A percentile compares a stretch with the other conserved stretches of the same genome.
These are phyloP conservation scores for Croton laevigatus DNA, from an alignment of 441 rosid genomes.

Conservation along the genomic window DNA sequence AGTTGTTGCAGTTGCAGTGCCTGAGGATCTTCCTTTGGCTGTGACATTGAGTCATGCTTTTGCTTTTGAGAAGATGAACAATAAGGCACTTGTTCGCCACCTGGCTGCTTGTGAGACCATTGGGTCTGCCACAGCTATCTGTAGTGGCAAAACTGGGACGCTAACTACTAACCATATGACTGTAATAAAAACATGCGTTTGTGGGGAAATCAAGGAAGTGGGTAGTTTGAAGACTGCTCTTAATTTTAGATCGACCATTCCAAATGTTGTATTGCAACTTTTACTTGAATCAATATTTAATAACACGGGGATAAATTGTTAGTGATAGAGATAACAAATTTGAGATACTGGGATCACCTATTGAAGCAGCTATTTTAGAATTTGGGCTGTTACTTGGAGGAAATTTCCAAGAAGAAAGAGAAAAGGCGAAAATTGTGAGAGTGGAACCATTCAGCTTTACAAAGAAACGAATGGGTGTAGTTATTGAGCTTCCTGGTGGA, in stretches of 20 bases:
- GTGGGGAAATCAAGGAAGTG: conserved; percentile 45
- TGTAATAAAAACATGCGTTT: conserved; percentile 39
- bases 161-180: conserved; percentile 41
- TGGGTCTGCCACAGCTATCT: conserved; percentile 50
- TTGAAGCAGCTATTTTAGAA: conserved; percentile 64
- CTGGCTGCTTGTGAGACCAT: conserved; percentile 53
- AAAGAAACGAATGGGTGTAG: too few species aligned
- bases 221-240: not conserved
- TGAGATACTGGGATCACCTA: conserved; percentile 71
- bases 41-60: conserved; percentile 49
- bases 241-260: conserved; percentile 38
- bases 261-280: conserved; percentile 48
- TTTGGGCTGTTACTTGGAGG: conserved; percentile 79
- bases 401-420: conserved; percentile 37
- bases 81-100: conserved; percentile 40
- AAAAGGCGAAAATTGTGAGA: conserved; percentile 20
- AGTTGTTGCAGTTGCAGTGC: conserved; percentile 50
- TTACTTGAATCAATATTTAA: conserved; percentile 72
- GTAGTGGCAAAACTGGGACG: conserved; percentile 47
- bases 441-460: too few species aligned
- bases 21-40: conserved; percentile 55
- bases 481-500: too few species aligned
- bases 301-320: conserved; percentile 81
- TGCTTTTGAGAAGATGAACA: conserved; percentile 51
- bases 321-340: conserved; percentile 46